Evolutionary conservation across 768 basidiomycete species (phyloP).

Genomic region (Tremella yokohamensis): DNA sequence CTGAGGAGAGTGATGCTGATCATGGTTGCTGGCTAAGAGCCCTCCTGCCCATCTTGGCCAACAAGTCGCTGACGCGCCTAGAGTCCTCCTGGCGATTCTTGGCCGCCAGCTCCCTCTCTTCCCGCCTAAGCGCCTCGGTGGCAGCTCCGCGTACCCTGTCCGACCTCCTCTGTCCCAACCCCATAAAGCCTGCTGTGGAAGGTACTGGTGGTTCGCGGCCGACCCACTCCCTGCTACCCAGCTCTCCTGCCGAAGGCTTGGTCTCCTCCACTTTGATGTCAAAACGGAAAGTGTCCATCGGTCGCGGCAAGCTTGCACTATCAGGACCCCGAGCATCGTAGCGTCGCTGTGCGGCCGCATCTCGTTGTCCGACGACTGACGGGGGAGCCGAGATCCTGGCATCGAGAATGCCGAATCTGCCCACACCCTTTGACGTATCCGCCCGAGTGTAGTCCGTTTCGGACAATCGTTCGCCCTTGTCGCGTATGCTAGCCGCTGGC

Average conservation of each 20-base stretch:
- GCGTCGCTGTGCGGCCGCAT: neutral
- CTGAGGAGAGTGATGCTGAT: no score
- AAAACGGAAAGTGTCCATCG: slow-evolving; percentile 3
- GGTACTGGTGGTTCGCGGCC: slow-evolving; percentile 1
- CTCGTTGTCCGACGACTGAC: neutral
- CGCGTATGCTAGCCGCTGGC: neutral
- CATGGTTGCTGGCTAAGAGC: no score
- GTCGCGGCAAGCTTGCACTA: slow-evolving; percentile 3
- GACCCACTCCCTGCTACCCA: slow-evolving; percentile 6
- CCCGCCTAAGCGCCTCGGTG: neutral
- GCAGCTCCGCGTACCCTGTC: slow-evolving; percentile 1
- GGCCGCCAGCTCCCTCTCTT: neutral
- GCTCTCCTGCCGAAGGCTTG: neutral
- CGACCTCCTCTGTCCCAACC: neutral
- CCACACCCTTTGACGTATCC: neutral
- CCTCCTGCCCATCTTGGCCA: no score
- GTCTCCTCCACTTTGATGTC: slow-evolving; percentile 6
- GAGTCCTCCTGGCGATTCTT: neutral
- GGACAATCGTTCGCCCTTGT: neutral
- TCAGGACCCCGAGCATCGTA: neutral
- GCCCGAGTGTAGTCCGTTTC: neutral
- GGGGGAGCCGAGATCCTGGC: neutral
- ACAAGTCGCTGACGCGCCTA: no score
- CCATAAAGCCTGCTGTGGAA: neutral
- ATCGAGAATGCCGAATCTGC: neutral